Percentiles rank a stretch among this genome's conserved stretches.
phyloP scores from a whole-genome alignment of 192 early-diverging fungal species.

The Coemansia sp. region DNA sequence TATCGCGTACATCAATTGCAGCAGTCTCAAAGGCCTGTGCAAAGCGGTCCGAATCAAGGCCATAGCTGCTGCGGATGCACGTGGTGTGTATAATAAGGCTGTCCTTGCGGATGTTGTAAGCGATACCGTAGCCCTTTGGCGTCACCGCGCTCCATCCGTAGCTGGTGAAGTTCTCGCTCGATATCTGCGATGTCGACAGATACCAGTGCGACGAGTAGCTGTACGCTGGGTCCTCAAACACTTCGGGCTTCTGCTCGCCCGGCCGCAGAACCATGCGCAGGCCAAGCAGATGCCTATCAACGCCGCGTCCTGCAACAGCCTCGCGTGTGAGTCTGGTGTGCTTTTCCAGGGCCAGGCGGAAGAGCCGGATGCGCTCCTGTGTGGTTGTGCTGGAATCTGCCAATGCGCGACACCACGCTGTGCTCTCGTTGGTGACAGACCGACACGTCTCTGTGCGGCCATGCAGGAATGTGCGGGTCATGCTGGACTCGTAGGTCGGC shows the following conservation, averaged over 20 bases:
- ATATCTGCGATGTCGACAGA: conserved; percentile 91
- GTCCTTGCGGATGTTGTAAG: conserved; percentile 91
- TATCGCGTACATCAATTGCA: conserved; percentile 73
- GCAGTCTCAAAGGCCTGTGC: conserved; percentile 79
- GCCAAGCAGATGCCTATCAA: conserved; percentile 90
- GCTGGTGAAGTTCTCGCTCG: conserved; percentile 87
- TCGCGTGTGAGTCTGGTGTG: conserved; percentile 82
- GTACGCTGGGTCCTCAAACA: conserved; percentile 88
- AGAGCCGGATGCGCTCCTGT: conserved; percentile 66
- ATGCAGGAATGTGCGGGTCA: conserved; percentile 87
- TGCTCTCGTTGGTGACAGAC: conserved; percentile 72
- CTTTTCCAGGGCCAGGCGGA: conserved; percentile 71
- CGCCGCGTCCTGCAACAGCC: conserved; percentile 79
- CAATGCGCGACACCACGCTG: conserved; percentile 87
- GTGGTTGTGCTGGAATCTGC: conserved; percentile 56
- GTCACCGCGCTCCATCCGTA: conserved; percentile 92
- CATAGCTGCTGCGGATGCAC: conserved; percentile 61
- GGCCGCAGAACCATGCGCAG: conserved; percentile 75
- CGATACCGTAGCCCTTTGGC: conserved; percentile 88
- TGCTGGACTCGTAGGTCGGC: conserved; percentile 93
- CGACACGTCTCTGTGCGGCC: conserved; percentile 96
- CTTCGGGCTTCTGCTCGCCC: conserved; percentile 74
- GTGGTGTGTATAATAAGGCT: conserved; percentile 87
- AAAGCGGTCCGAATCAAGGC: conserved; percentile 62
- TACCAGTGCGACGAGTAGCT: conserved; percentile 87